Evolutionary conservation across 306 rosid genomes (phyloP), one percentile per base, ranked within the genome.

Genomic region (Glycine tomentella): DNA sequence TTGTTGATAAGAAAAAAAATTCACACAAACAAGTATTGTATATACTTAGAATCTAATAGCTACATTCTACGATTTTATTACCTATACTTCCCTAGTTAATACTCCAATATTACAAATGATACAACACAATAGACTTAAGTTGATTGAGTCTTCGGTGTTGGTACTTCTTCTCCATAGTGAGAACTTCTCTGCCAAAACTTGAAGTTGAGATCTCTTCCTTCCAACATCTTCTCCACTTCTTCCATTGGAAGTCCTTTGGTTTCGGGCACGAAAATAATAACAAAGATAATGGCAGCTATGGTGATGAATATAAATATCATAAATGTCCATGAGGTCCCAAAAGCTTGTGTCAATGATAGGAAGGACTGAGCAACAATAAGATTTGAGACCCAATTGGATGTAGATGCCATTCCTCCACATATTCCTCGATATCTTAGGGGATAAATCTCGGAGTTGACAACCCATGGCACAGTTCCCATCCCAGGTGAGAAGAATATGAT

Each of bases 391-490:
- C 91, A 88, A 76, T 81, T 85, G 3, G 87, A 80, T 0, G 93
- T 87, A 3, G 95, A 91, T 3, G 93, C 95, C 0, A 87, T 88
- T 57, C 95, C 95, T 48, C 95, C 93, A 42, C 93, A 87, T 13
- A 87, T 40, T 16, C 93, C 93, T 50, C 93, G 64, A 14, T 80
- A 87, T n/a, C 95, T 63, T 7, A 89, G 15, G 8, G 95, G 92
- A 46, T 91, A 91, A 2, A 91, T 86, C 84, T 91, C 92, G 49
- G 95, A 89, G 71, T 91, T 91, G 44, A 91, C 85, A 70, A 89
- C 91, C 95, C 95, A 91, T 5, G 95, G 93, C 3, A 84, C 89
- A 9, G 91, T 86, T 20, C 92, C 95, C 95, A 87, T 91, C 17
- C 95, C 92, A 3, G 91, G 92, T 9, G 95, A 84, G 81, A 89